Evolutionary conservation across 1,139 yeast genomes (phyloP).

Genomic region (Blastobotrys proliferans): DNA sequence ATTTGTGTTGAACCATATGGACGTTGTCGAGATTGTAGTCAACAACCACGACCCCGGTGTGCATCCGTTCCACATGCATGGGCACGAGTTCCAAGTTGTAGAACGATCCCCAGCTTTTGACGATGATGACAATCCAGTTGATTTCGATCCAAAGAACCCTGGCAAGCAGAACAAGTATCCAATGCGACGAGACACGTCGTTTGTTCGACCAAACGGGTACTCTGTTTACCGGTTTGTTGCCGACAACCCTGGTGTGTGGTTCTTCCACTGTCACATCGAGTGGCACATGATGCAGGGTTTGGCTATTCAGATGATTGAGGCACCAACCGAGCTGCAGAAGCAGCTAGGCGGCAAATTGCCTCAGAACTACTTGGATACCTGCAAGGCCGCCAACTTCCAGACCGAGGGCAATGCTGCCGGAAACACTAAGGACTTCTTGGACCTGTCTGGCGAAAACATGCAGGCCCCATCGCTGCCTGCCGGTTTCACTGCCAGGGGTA

Average conservation of each 20-base stretch:
- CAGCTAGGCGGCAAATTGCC: constrained; percentile 43
- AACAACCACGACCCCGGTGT: constrained; percentile 72
- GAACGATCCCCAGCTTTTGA: constrained; percentile 49
- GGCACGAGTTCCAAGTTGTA: constrained; percentile 69
- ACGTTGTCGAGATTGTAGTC: constrained; percentile 57
- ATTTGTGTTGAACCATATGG: constrained; percentile 62
- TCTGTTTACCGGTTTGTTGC: constrained; percentile 64
- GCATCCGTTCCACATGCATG: constrained; percentile 89
- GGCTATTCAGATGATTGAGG: constrained; percentile 69
- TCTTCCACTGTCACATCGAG: constrained; percentile 91
- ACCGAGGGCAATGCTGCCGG: constrained; percentile 84
- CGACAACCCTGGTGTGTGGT: constrained; percentile 88
- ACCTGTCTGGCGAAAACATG: constrained; percentile 67
- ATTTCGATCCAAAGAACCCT: constrained; percentile 49
- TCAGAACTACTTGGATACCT: constrained; percentile 54
- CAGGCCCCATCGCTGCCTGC: constrained; percentile 65
- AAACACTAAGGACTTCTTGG: constrained; percentile 54
- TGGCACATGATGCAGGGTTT: constrained; percentile 93
- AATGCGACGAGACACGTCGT: constrained; percentile 64
- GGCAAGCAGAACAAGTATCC: constrained; percentile 58
- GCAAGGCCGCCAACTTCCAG: constrained; percentile 50
- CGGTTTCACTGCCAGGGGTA: constrained; percentile 89
- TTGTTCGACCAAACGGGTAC: constrained; percentile 64
- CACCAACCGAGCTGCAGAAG: constrained; percentile 57
- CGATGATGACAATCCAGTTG: constrained; percentile 43